A percentile compares a stretch with the other conserved stretches of the same genome.
phyloP scores from a whole-genome alignment of 345 rosid species.

The Anastatica hierochuntica region DNA sequence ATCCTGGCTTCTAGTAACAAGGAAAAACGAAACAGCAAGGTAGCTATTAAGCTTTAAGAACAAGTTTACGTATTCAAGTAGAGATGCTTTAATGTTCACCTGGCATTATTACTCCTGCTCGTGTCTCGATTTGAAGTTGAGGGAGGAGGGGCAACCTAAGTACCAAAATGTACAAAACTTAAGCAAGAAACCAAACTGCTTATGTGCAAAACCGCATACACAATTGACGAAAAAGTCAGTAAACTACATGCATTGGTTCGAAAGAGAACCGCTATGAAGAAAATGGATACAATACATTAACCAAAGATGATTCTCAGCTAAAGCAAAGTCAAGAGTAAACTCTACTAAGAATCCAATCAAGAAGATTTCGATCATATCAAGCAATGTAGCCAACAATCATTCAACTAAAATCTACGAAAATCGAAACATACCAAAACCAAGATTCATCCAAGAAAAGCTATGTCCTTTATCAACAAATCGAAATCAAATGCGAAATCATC shows the following conservation, averaged over 20 bases:
- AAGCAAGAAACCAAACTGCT: not conserved
- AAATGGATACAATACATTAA: no score
- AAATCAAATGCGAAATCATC: no score
- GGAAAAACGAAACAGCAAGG: constrained; percentile 13
- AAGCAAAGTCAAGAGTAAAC: no score
- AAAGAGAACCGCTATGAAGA: not conserved
- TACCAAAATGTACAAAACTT: constrained; percentile 6
- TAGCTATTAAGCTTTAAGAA: constrained; percentile 1
- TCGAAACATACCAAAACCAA: no score
- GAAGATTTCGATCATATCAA: no score
- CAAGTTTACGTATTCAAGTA: not conserved
- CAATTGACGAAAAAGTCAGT: not conserved
- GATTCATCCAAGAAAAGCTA: no score
- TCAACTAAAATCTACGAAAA: no score
- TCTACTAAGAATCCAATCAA: no score
- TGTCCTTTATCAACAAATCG: no score
- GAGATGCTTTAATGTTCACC: constrained; percentile 32
- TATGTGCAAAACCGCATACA: not conserved
- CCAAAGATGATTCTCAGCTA: no score
- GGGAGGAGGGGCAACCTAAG: constrained; percentile 45
- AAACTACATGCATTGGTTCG: not conserved
- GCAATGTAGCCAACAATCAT: no score
- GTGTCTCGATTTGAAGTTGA: constrained; percentile 44
- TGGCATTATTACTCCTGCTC: constrained; percentile 40
- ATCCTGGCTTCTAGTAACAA: constrained; percentile 38